These are phyloP conservation scores for Mariannaea elegans DNA, from an alignment of 2,329 filamentous ascomycete species.

Conservation along the genomic window DNA sequence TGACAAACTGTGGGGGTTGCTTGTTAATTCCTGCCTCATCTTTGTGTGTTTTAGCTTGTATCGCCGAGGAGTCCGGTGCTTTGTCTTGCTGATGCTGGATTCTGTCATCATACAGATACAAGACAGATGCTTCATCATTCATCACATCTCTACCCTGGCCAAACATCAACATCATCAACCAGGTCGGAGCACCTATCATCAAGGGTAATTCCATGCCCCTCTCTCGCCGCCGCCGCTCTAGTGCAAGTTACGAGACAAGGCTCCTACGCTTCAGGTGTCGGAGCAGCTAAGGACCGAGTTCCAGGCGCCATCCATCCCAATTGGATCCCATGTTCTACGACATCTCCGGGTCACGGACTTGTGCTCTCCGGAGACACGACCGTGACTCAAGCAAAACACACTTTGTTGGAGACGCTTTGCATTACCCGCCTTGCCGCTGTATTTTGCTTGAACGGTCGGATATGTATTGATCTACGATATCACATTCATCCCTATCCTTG, in stretches of 20 bases:
- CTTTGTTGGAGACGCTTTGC: conserved; percentile 6
- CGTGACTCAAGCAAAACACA: conserved; percentile 19
- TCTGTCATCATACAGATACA: neutral
- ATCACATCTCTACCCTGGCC: neutral
- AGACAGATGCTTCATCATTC: neutral
- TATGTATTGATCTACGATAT: neutral
- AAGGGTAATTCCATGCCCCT: conserved; percentile 25
- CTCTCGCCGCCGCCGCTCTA: conserved; percentile 18
- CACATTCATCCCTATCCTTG: conserved; percentile 2
- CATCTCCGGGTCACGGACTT: conserved; percentile 23
- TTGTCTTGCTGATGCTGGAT: conserved; percentile 1
- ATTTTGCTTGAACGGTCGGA: neutral
- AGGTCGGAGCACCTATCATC: no score
- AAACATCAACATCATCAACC: conserved; percentile 15
- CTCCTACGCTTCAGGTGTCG: conserved; percentile 29
- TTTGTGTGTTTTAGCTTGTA: neutral
- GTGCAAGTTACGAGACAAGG: conserved; percentile 21
- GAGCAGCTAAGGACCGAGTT: conserved; percentile 38
- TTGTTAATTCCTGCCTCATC: conserved; percentile 20
- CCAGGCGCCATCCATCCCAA: conserved; percentile 29
- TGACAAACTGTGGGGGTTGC: conserved; percentile 29
- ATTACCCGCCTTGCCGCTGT: neutral
- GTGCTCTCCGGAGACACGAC: conserved; percentile 12
- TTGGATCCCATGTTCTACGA: conserved; percentile 6
- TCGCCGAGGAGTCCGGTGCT: conserved; percentile 11